phyloP scores from a whole-genome alignment of 257 asterid genomes.

The Gentiana dahurica region DNA sequence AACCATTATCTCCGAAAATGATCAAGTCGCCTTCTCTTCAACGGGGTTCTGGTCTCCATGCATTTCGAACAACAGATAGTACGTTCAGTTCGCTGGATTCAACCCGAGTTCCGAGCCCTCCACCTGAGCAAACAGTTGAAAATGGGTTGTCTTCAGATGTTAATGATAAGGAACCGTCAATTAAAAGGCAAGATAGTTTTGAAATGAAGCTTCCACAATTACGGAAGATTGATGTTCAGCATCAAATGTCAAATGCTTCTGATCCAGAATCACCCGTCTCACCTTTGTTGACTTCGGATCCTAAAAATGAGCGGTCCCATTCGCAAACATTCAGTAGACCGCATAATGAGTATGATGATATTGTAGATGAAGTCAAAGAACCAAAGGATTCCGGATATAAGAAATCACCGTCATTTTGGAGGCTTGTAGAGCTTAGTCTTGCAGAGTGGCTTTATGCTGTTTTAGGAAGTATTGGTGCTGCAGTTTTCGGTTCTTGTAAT shows the following conservation, averaged over 20 bases:
- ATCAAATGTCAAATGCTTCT: conserved; percentile 50
- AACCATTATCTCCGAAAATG: conserved; percentile 90
- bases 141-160: conserved; percentile 54
- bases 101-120: conserved; percentile 71
- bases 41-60: conserved; percentile 61
- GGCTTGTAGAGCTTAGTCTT: conserved; percentile 96
- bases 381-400: conserved; percentile 36
- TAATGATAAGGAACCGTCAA: conserved; percentile 73
- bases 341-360: conserved; percentile 46
- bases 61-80: conserved; percentile 62
- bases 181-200: conserved; percentile 96
- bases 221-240: conserved; percentile 89
- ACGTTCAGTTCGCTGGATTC: conserved; percentile 68
- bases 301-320: conserved; percentile 93
- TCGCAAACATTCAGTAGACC: conserved; percentile 98
- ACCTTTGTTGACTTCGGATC: conserved; percentile 98
- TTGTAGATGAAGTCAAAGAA: conserved; percentile 34
- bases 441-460: conserved; percentile 99
- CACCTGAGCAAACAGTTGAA: conserved; percentile 79
- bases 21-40: conserved; percentile 93
- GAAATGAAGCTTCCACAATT: conserved; percentile 89
- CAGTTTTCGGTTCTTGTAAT: conserved; percentile 89
- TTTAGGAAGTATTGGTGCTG: conserved; percentile 95
- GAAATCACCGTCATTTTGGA: conserved; percentile 83
- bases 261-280: conserved; percentile 99